Evolutionary conservation across 1,284 basidiomycete genomes (phyloP).

Genomic region (Fomitopsis pinicola): DNA sequence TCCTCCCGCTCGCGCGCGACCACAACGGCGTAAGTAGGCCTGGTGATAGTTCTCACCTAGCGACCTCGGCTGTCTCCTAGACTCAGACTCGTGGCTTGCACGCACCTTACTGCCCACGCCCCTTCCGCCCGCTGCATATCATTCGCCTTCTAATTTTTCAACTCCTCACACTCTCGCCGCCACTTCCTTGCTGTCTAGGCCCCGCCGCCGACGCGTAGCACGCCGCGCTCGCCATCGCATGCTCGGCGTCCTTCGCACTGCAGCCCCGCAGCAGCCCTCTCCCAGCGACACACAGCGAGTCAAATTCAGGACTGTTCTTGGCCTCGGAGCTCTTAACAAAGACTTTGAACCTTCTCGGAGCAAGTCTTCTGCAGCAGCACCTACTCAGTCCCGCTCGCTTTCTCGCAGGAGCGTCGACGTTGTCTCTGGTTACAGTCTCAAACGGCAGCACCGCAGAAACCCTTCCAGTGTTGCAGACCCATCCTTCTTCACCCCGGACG

Average conservation of each 20-base stretch:
- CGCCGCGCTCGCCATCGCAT: constrained; percentile 25
- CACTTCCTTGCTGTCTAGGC: constrained; percentile 13
- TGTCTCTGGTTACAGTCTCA: constrained; percentile 19
- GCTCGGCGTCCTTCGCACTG: constrained; percentile 33
- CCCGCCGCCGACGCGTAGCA: constrained; percentile 14
- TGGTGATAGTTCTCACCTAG: constrained; percentile 20
- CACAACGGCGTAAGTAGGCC: constrained; percentile 17
- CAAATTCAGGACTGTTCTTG: constrained; percentile 39
- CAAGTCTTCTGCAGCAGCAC: constrained; percentile 13
- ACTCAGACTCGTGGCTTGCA: constrained; percentile 35
- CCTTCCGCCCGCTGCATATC: constrained; percentile 23
- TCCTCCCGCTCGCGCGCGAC: background rate
- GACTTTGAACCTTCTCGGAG: constrained; percentile 14
- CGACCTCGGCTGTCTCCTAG: constrained; percentile 24
- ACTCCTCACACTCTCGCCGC: constrained; percentile 11
- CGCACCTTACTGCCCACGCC: constrained; percentile 28
- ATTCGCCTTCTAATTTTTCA: constrained; percentile 19
- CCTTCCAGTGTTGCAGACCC: constrained; percentile 30
- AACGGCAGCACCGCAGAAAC: constrained; percentile 18
- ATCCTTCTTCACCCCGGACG: constrained; percentile 32
- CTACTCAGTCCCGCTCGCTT: constrained; percentile 14
- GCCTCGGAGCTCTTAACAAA: constrained; percentile 28
- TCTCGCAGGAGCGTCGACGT: constrained; percentile 24
- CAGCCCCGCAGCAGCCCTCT: constrained; percentile 31
- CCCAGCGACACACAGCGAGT: constrained; percentile 31